phyloP scores from a whole-genome alignment of 805 yeast species.

The Yamadazyma takamatsuzukensis region DNA sequence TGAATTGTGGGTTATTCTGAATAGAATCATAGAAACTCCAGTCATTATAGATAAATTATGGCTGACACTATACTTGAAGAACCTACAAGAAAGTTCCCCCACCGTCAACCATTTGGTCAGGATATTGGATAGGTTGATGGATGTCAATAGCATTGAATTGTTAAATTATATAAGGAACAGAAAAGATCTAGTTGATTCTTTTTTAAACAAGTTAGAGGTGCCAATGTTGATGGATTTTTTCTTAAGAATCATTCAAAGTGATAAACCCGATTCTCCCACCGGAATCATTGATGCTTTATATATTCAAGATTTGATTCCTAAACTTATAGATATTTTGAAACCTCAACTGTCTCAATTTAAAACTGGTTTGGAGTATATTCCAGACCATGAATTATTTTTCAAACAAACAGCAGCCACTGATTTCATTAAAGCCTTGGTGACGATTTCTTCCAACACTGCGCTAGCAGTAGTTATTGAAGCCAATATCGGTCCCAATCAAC shows the following conservation, averaged over 20 bases:
- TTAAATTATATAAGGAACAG: conserved; percentile 66
- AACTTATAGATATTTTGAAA: conserved; percentile 64
- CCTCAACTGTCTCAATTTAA: conserved; percentile 60
- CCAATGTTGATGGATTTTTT: conserved; percentile 94
- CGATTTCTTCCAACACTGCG: conserved; percentile 80
- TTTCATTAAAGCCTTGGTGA: conserved; percentile 87
- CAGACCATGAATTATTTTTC: conserved; percentile 32
- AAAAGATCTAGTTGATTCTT: conserved; percentile 68
- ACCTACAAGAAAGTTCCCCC: conserved; percentile 35
- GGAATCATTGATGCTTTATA: conserved; percentile 78
- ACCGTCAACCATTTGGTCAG: conserved; percentile 46
- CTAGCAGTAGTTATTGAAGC: conserved; percentile 79
- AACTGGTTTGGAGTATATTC: conserved; percentile 16
- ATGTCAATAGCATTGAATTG: conserved; percentile 56
- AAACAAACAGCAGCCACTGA: conserved; percentile 94
- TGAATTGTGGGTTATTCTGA: conserved; percentile 41
- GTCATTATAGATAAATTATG: conserved; percentile 37
- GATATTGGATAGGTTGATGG: conserved; percentile 82
- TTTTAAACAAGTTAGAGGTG: conserved; percentile 81
- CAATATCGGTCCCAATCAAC: conserved; percentile 92
- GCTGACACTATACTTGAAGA: conserved; percentile 31
- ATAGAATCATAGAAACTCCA: conserved; percentile 41
- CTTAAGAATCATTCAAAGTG: conserved; percentile 85
- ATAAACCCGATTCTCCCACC: conserved; percentile 83
- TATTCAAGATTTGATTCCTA: conserved; percentile 68